phyloP scores from a whole-genome alignment of 192 early-diverging fungal species.

The Pecoramyces ruminantium region DNA sequence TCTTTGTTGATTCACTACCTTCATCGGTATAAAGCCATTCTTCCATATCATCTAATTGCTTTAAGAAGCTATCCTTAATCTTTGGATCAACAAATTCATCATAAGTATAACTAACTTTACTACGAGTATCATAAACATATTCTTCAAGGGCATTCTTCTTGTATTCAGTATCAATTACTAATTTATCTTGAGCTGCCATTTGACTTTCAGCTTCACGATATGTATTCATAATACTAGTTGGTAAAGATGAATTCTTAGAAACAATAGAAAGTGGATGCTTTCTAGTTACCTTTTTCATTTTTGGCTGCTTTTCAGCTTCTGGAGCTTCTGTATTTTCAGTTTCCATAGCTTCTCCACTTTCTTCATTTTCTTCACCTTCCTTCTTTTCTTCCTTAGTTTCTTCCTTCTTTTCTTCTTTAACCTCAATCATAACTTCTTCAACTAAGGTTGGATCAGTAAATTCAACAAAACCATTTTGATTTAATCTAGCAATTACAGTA shows the following conservation, averaged over 20 bases:
- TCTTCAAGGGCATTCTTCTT: slow-evolving; percentile 92
- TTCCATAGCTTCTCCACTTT: slow-evolving; percentile 10
- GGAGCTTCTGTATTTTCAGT: slow-evolving; percentile 6
- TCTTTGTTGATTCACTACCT: slow-evolving; percentile 83
- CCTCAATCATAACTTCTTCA: slow-evolving; percentile 50
- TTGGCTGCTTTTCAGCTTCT: slow-evolving; percentile 25
- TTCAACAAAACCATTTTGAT: slow-evolving; percentile 62
- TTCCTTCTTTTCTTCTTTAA: slow-evolving; percentile 14
- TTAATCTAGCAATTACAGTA: slow-evolving; percentile 82
- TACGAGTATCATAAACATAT: slow-evolving; percentile 90
- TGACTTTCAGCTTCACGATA: slow-evolving; percentile 66
- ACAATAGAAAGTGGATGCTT: slow-evolving; percentile 66
- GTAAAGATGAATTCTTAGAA: slow-evolving; percentile 38
- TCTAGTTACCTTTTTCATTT: slow-evolving; percentile 83
- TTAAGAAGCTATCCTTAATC: slow-evolving; percentile 50
- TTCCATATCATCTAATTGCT: slow-evolving; percentile 60
- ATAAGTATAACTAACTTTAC: slow-evolving; percentile 63
- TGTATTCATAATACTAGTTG: slow-evolving; percentile 31
- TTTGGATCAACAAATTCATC: slow-evolving; percentile 53
- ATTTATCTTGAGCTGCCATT: slow-evolving; percentile 68
- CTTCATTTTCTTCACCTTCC: slow-evolving; percentile 17
- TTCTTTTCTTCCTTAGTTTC: slow-evolving; percentile 30
- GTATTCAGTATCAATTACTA: slow-evolving; percentile 84
- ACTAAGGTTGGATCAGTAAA: slow-evolving; percentile 72
- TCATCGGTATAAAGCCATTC: slow-evolving; percentile 94